These are phyloP conservation scores for Pachysolen tannophilus DNA, from an alignment of 805 yeast species.

Conservation along the genomic window DNA sequence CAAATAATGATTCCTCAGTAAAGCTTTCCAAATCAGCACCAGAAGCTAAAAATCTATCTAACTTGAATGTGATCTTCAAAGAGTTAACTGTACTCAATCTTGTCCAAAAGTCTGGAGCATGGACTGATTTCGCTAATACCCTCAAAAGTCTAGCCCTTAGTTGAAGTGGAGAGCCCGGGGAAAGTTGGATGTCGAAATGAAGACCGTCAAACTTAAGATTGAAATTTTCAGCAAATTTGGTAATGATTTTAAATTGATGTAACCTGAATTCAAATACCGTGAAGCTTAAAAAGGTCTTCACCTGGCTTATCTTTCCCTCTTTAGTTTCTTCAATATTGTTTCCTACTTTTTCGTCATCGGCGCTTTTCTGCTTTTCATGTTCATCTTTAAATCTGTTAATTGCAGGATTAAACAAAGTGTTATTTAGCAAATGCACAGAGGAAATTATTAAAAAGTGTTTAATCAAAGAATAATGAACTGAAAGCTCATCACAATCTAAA, in stretches of 20 bases:
- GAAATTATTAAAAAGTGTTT: slow-evolving; percentile 39
- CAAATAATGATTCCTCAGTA: slow-evolving; percentile 14
- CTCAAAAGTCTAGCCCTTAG: slow-evolving; percentile 25
- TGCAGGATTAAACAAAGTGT: slow-evolving; percentile 20
- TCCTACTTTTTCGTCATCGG: background rate
- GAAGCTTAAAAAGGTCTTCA: slow-evolving; percentile 3
- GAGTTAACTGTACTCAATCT: slow-evolving; percentile 29
- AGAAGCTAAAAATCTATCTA: slow-evolving; percentile 9
- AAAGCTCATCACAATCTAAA: slow-evolving; percentile 3
- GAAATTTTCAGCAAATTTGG: slow-evolving; percentile 40
- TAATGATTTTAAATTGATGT: slow-evolving; percentile 17
- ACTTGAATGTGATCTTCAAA: slow-evolving; percentile 4
- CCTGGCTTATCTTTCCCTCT: too few species aligned
- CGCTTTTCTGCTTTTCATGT: background rate
- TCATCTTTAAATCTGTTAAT: background rate
- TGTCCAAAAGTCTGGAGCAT: slow-evolving; percentile 37
- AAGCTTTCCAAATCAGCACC: too few species aligned
- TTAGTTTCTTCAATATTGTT: background rate
- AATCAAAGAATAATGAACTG: slow-evolving; percentile 25
- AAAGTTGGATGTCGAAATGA: slow-evolving; percentile 14
- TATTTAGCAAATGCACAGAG: slow-evolving; percentile 33
- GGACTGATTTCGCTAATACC: slow-evolving; percentile 46
- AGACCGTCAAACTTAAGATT: slow-evolving; percentile 38
- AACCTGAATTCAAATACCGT: slow-evolving; percentile 10
- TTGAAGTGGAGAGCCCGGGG: slow-evolving; percentile 13